phyloP scores from a whole-genome alignment of 2,329 filamentous ascomycete species.

The Colletotrichum sidae region DNA sequence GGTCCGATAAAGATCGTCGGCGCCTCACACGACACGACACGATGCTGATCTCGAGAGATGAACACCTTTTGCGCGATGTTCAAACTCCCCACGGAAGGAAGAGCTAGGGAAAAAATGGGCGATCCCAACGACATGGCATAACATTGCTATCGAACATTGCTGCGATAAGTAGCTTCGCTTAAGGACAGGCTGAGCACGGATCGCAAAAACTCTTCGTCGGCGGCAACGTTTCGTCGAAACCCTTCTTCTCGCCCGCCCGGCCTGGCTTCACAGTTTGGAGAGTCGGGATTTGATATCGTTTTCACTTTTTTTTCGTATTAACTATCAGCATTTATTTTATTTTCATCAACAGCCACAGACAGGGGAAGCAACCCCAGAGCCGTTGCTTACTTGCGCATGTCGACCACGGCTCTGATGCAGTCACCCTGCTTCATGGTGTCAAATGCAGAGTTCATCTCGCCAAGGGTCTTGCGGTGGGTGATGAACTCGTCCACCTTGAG shows the following conservation, averaged over 20 bases:
- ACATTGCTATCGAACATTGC: conserved; percentile 22
- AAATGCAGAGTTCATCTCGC: conserved; percentile 90
- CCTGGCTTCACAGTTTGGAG: conserved; percentile 36
- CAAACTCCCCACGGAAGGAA: background rate
- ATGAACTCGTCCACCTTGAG: conserved; percentile 99
- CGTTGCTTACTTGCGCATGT: conserved; percentile 59
- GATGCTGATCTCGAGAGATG: background rate
- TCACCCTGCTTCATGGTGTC: conserved; percentile 95
- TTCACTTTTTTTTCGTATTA: conserved; percentile 37
- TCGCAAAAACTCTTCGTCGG: conserved; percentile 7
- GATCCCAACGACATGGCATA: conserved; percentile 11
- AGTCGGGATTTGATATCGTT: conserved; percentile 22
- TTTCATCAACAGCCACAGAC: conserved; percentile 4
- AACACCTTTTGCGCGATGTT: background rate
- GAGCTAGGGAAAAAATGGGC: background rate
- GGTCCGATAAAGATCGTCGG: background rate
- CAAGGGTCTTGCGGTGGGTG: conserved; percentile 88
- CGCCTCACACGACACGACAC: background rate
- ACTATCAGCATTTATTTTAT: conserved; percentile 36
- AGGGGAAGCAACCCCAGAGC: conserved; percentile 28
- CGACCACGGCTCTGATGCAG: conserved; percentile 95
- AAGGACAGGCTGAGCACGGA: conserved; percentile 10
- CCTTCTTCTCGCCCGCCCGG: background rate
- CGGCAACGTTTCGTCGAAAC: conserved; percentile 10
- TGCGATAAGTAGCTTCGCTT: background rate